Evolutionary conservation across 139 green algal species (phyloP).

Genomic region (Volvox reticuliferus): DNA sequence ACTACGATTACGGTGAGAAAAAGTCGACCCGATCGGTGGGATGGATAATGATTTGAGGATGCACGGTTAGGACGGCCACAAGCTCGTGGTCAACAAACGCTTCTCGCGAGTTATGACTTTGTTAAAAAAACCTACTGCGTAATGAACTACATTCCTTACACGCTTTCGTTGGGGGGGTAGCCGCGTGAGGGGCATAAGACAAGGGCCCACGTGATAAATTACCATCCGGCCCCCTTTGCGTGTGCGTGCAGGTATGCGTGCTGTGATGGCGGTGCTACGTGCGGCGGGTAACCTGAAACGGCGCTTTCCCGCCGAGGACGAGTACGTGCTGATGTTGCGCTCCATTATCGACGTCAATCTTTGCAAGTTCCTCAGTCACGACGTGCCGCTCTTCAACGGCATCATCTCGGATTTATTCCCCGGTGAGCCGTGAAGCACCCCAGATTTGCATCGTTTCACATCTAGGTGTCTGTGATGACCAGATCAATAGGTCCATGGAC

Average conservation of each 20-base stretch:
- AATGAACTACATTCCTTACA: too few species aligned
- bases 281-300: constrained; percentile 77
- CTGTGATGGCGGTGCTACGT: constrained; percentile 83
- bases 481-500: too few species aligned
- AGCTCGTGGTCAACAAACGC: too few species aligned
- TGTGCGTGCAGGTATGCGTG: constrained; percentile 74
- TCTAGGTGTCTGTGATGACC: too few species aligned
- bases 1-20: constrained; percentile 83
- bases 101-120: too few species aligned
- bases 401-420: constrained; percentile 84
- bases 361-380: constrained; percentile 89
- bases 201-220: too few species aligned
- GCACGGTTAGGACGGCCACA: too few species aligned
- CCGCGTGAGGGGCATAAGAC: too few species aligned
- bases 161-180: too few species aligned
- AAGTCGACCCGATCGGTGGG: neutral
- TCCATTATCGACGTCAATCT: constrained; percentile 89
- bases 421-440: constrained; percentile 20
- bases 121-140: too few species aligned
- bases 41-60: too few species aligned
- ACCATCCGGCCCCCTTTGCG: neutral
- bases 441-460: too few species aligned
- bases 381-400: constrained; percentile 83
- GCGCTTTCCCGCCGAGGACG: constrained; percentile 72
- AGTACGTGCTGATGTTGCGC: constrained; percentile 83